Evolutionary conservation across 202 grass and related monocot genomes (phyloP), one percentile per base, ranked within the genome.

Genomic region (Panicum virgatum): DNA sequence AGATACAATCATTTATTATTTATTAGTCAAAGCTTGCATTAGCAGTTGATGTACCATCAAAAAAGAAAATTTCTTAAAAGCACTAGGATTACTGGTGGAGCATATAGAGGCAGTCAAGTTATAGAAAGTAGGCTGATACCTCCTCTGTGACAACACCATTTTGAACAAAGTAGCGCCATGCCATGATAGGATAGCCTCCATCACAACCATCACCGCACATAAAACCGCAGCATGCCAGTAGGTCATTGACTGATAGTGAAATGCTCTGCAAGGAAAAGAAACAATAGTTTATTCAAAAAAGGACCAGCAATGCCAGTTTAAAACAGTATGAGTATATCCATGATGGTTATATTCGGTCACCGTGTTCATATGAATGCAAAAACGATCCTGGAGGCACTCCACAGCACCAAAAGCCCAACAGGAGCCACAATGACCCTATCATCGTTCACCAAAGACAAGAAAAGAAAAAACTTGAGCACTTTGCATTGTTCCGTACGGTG

Each of bases 371-470:
- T 98, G 90, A 64, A 98, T 93, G n/a, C n/a, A n/a, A n/a, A n/a
- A n/a, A n/a, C n/a, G n/a, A n/a, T n/a, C n/a, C n/a, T n/a, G n/a
- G n/a, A n/a, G n/a, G n/a, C n/a, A n/a, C n/a, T n/a, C n/a, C n/a
- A n/a, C n/a, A n/a, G n/a, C n/a, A n/a, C n/a, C 95, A 83, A 98
- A 95, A 56, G 90, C 96, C 96, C 92, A 98, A 27, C 96, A 95
- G 9, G 96, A 95, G 57, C 96, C 96, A 88, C 92, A 98, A 44
- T 98, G 96, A 52, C 96, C 92, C 90, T 98, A 82, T 53, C 16
- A 81, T 80, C 15, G 12, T 67, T 7, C 52, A 22, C 52, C 52
- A 54, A 54, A 46, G 85, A 79, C 53, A 72, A 82, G 1, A 71
- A 29, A 54, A 13, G 15, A 79, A 29, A 79, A 26, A n/a, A n/a